Evolutionary conservation across 2,329 filamentous ascomycete genomes (phyloP).

Genomic region (Amauroascus niger): DNA sequence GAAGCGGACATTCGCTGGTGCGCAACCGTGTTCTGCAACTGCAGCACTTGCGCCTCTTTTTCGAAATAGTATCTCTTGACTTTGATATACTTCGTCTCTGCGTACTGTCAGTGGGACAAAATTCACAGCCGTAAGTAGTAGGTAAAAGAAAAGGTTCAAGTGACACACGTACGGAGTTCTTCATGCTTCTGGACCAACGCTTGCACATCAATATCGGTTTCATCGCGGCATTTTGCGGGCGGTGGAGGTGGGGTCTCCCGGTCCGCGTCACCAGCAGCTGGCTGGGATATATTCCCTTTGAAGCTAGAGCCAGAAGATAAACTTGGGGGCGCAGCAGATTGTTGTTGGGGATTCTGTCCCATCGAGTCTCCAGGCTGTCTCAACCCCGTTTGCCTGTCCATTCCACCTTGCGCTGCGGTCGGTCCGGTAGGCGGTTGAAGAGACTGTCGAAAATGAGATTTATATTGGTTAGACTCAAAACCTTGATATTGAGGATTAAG

Average conservation of each 20-base stretch:
- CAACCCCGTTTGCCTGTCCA: conserved; percentile 18
- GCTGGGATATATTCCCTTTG: conserved; percentile 24
- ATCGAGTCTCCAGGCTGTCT: conserved; percentile 14
- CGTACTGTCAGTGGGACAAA: neutral
- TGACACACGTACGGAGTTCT: conserved; percentile 36
- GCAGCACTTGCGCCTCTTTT: conserved; percentile 77
- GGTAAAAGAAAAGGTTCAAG: neutral
- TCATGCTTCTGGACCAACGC: conserved; percentile 38
- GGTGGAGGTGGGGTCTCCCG: conserved; percentile 40
- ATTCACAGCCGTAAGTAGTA: neutral
- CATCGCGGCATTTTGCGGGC: conserved; percentile 30
- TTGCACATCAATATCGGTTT: conserved; percentile 37
- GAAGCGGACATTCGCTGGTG: conserved; percentile 93
- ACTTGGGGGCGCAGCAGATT: conserved; percentile 15
- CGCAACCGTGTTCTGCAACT: conserved; percentile 92
- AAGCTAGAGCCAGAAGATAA: conserved; percentile 22
- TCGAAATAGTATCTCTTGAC: conserved; percentile 98
- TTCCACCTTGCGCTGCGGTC: conserved; percentile 11
- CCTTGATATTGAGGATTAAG: conserved; percentile 18
- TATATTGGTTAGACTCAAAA: conserved; percentile 20
- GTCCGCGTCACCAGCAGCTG: conserved; percentile 33
- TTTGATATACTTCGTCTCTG: conserved; percentile 93
- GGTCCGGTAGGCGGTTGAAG: conserved; percentile 15
- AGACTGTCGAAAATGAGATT: conserved; percentile 16
- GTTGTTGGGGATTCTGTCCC: conserved; percentile 7